Evolutionary conservation across 2,329 filamentous ascomycete genomes (phyloP), one percentile per base, ranked within the genome.

Genomic region (Stagonosporopsis tanaceti): DNA sequence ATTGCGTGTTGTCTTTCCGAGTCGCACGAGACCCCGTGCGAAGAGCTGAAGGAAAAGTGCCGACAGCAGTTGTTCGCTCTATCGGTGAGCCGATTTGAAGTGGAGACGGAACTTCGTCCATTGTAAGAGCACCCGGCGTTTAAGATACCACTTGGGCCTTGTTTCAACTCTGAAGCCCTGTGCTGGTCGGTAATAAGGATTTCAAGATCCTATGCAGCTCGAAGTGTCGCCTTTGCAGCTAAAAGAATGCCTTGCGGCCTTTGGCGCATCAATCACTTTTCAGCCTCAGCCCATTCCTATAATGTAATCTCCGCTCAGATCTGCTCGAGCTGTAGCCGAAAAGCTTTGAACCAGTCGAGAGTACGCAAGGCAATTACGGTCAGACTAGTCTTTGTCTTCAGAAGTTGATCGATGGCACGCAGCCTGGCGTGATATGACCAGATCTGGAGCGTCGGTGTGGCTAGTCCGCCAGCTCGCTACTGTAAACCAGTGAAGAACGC

Each of bases 21-120:
- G 64, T 58, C 9, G 61, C 59, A 30, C 74, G 72, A 45, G 73
- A 75, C 30, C 69, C 72, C 28, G 60, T 67, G 27, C 68, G 72
- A 30, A 76, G 67, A 28, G 69, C 66, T 22, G 60, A 53, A 8
- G 75, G 73, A n/a, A 74, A 59, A 11, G 53, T 22, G 14, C 67
- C 60, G 34, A 52, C 59, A 6, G 69, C 67, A 7, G 61, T 53
- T 27, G 61, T 59, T 57, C 69, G 64, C 32, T 56, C 48, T 27
- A 57, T 58, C 12, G 73, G 69, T 39, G 70, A 68, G 51, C 71
- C 72, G 30, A 70, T 63, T 20, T 68, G 68, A 47, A 76, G 70
- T 35, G 67, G 65, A 46, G 63, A 66, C 4, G 74, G 73, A 7
- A 74, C 62, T 39, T 53, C 61, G 27, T 68, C 68, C 70, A 77